A percentile compares a stretch with the other conserved stretches of the same genome.
phyloP scores from a whole-genome alignment of 192 early-diverging fungal genomes.

The Geosiphon pyriformis region DNA sequence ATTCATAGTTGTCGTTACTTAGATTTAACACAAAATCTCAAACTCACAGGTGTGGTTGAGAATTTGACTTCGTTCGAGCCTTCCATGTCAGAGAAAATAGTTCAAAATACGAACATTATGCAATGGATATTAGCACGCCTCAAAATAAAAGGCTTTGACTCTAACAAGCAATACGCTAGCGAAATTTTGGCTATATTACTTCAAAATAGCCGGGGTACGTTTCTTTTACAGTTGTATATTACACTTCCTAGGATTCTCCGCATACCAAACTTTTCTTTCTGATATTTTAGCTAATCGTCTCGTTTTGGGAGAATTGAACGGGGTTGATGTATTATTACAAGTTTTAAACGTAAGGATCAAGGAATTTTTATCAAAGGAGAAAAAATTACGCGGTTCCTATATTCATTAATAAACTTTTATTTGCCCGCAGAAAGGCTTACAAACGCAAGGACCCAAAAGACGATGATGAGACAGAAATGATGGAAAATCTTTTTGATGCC shows the following conservation, averaged over 20 bases:
- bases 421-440: conserved; percentile 30
- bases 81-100: conserved; percentile 56
- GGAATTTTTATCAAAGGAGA: too few relatives aligned
- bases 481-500: conserved; percentile 89
- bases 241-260: too few relatives aligned
- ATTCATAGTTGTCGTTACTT: too few relatives aligned
- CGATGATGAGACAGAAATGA: conserved; percentile 80
- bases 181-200: conserved; percentile 84
- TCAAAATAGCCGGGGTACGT: conserved; percentile 54
- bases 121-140: conserved; percentile 73
- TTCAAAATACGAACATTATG: conserved; percentile 59
- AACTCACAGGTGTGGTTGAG: conserved; percentile 76
- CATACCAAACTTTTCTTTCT: too few relatives aligned
- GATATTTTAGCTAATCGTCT: conserved; percentile 35
- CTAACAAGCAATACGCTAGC: conserved; percentile 81
- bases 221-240: too few relatives aligned
- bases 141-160: conserved; percentile 58
- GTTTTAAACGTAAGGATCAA: conserved; percentile 46
- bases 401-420: not conserved
- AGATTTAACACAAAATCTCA: too few relatives aligned
- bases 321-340: conserved; percentile 66
- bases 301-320: conserved; percentile 42
- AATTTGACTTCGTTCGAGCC: conserved; percentile 78
- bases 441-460: conserved; percentile 74
- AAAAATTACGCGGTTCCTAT: not conserved